phyloP scores from a whole-genome alignment of 345 rosid species.

The Euphorbia lathyris region DNA sequence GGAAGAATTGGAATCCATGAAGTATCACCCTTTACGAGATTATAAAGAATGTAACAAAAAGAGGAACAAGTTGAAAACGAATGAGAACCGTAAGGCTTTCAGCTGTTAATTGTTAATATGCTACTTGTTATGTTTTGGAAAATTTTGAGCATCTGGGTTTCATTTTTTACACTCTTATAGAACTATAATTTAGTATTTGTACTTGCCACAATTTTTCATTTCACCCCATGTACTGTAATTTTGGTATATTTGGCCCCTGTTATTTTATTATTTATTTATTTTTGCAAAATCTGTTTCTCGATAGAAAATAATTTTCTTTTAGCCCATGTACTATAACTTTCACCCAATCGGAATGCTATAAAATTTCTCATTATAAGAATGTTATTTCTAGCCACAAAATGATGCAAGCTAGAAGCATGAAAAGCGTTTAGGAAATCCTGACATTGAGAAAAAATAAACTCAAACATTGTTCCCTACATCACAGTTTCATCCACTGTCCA shows the following conservation, averaged over 20 bases:
- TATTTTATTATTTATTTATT: too few species aligned
- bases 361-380: too few species aligned
- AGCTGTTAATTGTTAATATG: not conserved
- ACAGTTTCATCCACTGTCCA: too few species aligned
- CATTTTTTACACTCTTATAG: not conserved
- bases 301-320: too few species aligned
- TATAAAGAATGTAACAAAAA: conserved; percentile 26
- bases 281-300: not conserved
- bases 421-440: too few species aligned
- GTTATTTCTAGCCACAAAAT: too few species aligned
- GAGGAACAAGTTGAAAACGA: conserved; percentile 52
- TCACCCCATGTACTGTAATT: too few species aligned
- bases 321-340: too few species aligned
- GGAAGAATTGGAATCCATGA: conserved; percentile 63
- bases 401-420: too few species aligned
- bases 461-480: too few species aligned
- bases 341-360: too few species aligned
- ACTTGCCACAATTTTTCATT: not conserved
- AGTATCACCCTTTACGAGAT: conserved; percentile 71
- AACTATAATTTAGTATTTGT: not conserved
- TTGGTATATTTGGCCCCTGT: not conserved
- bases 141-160: not conserved
- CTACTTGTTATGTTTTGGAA: not conserved
- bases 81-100: conserved; percentile 36
- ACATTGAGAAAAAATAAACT: too few species aligned